Evolutionary conservation across 2,329 filamentous ascomycete genomes (phyloP).

Genomic region (Lasiodiplodia sp.): DNA sequence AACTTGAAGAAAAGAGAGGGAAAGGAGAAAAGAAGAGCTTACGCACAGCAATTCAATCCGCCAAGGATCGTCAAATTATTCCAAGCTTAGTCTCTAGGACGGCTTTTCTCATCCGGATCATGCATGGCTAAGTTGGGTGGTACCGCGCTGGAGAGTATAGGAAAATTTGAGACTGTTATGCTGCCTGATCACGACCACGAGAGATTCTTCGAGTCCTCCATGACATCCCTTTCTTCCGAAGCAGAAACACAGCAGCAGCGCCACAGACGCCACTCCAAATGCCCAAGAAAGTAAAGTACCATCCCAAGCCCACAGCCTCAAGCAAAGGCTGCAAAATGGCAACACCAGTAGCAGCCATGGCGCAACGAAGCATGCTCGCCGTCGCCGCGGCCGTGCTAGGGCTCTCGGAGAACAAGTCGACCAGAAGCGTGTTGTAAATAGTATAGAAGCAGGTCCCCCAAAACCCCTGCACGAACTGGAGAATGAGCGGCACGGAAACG

Average conservation of each 20-base stretch:
- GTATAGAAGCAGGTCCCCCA: constrained; percentile 45
- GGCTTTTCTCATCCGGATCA: too few relatives aligned
- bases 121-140: too few relatives aligned
- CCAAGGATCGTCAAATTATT: too few relatives aligned
- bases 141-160: too few relatives aligned
- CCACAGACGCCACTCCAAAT: background rate
- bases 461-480: constrained; percentile 49
- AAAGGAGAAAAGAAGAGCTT: too few relatives aligned
- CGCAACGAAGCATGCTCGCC: constrained; percentile 17
- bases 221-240: background rate
- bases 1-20: too few relatives aligned
- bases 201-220: background rate
- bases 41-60: too few relatives aligned
- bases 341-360: constrained; percentile 15
- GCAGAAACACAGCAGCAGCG: background rate
- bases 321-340: constrained; percentile 20
- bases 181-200: background rate
- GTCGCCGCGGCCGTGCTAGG: constrained; percentile 15
- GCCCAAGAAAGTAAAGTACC: background rate
- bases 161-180: background rate
- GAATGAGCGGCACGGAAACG: constrained; percentile 41
- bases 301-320: background rate
- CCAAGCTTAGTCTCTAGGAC: too few relatives aligned
- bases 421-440: constrained; percentile 46
- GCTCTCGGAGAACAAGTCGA: constrained; percentile 37